Evolutionary conservation across 2,329 filamentous ascomycete species (phyloP), one percentile per base, ranked within the genome.

Genomic region (Aureobasidium uvarum): DNA sequence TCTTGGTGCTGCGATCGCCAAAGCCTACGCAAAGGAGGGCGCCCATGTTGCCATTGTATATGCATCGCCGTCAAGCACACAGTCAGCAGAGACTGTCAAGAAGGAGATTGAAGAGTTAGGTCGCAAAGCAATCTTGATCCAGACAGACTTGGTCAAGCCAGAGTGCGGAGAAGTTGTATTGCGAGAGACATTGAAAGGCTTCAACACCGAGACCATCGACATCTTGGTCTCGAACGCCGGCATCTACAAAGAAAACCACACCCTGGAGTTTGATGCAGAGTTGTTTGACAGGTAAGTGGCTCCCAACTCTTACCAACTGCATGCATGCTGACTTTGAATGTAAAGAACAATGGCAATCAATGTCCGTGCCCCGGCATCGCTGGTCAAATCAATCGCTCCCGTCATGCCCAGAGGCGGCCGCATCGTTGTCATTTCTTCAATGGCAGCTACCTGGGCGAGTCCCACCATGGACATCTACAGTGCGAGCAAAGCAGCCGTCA

Each of bases 151-250:
- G 3, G 78, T 79, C 36, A 79, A 75, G 31, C 67, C 85, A 5
- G 38, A 71, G 0, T 81, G 80, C 11, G 77, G 85, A 63, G 77
- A 80, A n/a, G 72, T 72, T 18, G 77, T 88, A 5, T 78, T 88
- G 20, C 72, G 78, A 1, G 74, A 77, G 7, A 78, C 83, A 0
- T 77, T 87, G 1, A 69, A 76, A 46, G 62, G 62, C 28, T 58
- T 64, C 41, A 50, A 46, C 31, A 64, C 51, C 68, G 81, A 81
- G 31, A 80, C 80, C 67, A 82, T 89, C 68, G 86, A 89, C 75
- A 80, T 87, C 43, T 68, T 88, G 3, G 77, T 88, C 52, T 77
- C 81, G 2, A 86, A 85, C 67, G 85, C 86, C 0, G 86, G 81
- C 20, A 39, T 66, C 14, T 56, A 33, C 41, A 36, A 51, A 13